Percentiles rank a stretch among this genome's conserved stretches.
Conservation (phyloP, 2,329 filamentous ascomycete genomes). For the Gyromitra esculenta region DNA sequence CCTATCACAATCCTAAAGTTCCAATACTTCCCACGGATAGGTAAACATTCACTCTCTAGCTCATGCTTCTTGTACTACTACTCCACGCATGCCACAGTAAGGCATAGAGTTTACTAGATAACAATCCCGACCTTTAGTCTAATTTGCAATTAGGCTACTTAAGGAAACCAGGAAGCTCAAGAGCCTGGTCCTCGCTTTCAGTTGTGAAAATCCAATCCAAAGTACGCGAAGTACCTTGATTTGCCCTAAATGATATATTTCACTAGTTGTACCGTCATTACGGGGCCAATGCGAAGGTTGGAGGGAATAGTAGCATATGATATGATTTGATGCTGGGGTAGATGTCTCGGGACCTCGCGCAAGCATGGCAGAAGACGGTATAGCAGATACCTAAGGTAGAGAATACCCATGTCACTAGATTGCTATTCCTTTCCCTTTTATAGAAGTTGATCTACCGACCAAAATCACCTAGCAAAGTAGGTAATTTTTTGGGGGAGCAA, state of each 20-base stretch:
- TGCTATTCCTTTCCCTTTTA: too few relatives aligned
- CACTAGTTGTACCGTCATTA: too few relatives aligned
- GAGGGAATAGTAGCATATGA: neutral
- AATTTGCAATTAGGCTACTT: conserved; percentile 36
- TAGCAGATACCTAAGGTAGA: too few relatives aligned
- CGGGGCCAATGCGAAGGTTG: too few relatives aligned
- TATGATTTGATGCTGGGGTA: neutral
- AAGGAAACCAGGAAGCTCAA: neutral
- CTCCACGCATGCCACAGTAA: neutral
- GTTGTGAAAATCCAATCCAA: neutral
- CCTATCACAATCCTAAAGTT: neutral
- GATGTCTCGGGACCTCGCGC: too few relatives aligned
- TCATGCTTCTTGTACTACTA: neutral
- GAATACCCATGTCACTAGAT: too few relatives aligned
- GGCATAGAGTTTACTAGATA: neutral
- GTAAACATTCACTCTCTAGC: neutral
- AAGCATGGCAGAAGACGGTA: too few relatives aligned
- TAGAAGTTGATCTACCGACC: too few relatives aligned
- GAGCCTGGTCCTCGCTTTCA: conserved; percentile 2
- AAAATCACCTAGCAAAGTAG: too few relatives aligned
- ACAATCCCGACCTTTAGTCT: neutral
- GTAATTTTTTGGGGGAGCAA: too few relatives aligned
- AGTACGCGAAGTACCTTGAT: conserved; percentile 17
- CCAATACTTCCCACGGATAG: neutral
- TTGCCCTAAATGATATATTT: too few relatives aligned